phyloP scores from a whole-genome alignment of 306 rosid species.

The Aeschynomene evenia region DNA sequence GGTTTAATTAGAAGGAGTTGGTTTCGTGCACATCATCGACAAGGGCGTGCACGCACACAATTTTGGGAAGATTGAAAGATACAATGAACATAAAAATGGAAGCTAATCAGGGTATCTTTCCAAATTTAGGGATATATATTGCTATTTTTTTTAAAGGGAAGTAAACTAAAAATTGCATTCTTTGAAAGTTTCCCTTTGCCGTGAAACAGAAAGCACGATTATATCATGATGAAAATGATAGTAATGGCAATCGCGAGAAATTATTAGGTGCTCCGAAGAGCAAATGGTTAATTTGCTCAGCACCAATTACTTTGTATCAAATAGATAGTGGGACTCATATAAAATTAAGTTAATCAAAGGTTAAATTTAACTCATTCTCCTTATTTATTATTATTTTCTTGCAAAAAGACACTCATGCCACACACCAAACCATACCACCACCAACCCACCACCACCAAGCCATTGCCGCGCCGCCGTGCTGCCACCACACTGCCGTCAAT shows the following conservation, averaged over 20 bases:
- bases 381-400: too few species aligned
- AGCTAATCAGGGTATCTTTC: slow-evolving; percentile 1
- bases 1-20: background rate
- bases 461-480: too few species aligned
- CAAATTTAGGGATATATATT: slow-evolving; percentile 10
- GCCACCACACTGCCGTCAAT: too few species aligned
- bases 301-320: too few species aligned
- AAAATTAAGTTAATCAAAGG: too few species aligned
- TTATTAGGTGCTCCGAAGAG: slow-evolving; percentile 19
- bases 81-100: slow-evolving; percentile 19
- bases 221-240: too few species aligned
- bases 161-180: slow-evolving; percentile 31
- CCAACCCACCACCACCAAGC: too few species aligned
- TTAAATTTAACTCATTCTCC: too few species aligned
- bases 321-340: too few species aligned
- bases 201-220: background rate
- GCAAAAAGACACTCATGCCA: too few species aligned
- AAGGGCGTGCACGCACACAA: slow-evolving; percentile 48
- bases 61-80: slow-evolving; percentile 23
- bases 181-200: slow-evolving; percentile 28
- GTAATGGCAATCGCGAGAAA: background rate
- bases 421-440: too few species aligned
- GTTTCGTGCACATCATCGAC: slow-evolving; percentile 40
- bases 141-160: slow-evolving; percentile 20
- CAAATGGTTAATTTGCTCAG: too few species aligned